phyloP scores from a whole-genome alignment of 176 grass and related monocot genomes.

The Carex littledalei region DNA sequence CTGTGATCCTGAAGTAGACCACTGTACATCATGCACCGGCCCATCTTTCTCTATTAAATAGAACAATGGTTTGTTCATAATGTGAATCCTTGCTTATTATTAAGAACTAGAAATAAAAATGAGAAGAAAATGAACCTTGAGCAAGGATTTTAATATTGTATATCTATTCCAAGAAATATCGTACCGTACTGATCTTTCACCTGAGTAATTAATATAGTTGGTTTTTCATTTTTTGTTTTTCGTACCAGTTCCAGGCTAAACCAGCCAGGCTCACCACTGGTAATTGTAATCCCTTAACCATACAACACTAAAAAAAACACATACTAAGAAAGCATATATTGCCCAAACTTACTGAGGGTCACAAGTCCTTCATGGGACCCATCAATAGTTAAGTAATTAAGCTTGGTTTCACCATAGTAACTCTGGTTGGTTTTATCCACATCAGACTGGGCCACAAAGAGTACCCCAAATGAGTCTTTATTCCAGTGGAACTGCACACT shows the following conservation, averaged over 20 bases:
- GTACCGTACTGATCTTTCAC: neutral
- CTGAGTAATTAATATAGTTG: neutral
- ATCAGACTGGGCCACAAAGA: constrained; percentile 74
- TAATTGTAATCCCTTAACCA: neutral
- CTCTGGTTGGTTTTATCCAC: constrained; percentile 98
- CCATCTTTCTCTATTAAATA: constrained; percentile 62
- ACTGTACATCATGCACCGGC: constrained; percentile 88
- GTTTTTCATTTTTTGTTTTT: neutral
- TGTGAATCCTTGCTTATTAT: neutral
- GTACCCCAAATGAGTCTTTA: constrained; percentile 65
- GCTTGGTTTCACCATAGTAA: constrained; percentile 96
- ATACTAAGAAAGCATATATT: neutral
- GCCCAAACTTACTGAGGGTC: constrained; percentile 62
- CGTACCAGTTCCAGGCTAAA: neutral
- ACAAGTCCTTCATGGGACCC: constrained; percentile 83
- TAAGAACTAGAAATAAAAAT: neutral
- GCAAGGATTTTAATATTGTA: neutral
- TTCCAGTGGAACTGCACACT: constrained; percentile 80
- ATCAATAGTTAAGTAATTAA: constrained; percentile 90
- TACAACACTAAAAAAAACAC: neutral
- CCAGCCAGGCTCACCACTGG: neutral
- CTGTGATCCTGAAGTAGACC: constrained; percentile 72
- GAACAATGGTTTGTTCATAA: neutral
- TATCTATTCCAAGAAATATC: neutral
- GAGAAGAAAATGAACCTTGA: neutral